These are phyloP conservation scores for Durio zibethinus DNA, from an alignment of 345 rosid genomes.

Conservation along the genomic window DNA sequence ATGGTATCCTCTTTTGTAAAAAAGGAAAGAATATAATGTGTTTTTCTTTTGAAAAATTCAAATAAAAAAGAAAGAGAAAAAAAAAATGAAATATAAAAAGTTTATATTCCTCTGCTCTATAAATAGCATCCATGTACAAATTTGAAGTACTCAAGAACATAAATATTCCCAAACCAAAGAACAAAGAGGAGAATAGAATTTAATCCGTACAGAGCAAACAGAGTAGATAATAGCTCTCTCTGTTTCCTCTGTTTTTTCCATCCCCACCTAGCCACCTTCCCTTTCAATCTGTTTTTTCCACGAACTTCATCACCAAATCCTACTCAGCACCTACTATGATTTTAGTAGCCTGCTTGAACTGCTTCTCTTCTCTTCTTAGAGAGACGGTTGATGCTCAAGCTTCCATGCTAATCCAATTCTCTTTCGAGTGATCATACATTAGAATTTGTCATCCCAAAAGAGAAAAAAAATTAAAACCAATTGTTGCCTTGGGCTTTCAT, in stretches of 20 bases:
- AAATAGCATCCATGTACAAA: slow-evolving; percentile 28
- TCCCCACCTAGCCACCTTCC: not conserved
- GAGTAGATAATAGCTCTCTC: slow-evolving; percentile 12
- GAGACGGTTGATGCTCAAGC: slow-evolving; percentile 25
- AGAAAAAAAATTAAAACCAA: not conserved
- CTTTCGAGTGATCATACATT: slow-evolving; percentile 33
- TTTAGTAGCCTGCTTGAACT: slow-evolving; percentile 20
- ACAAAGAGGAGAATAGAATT: not conserved
- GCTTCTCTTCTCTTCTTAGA: slow-evolving; percentile 27
- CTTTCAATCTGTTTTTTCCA: slow-evolving; percentile 1
- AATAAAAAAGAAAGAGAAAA: not conserved
- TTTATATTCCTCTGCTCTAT: slow-evolving; percentile 29
- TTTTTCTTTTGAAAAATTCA: not conserved
- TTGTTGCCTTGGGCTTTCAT: not conserved
- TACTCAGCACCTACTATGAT: too few species aligned
- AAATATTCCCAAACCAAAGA: slow-evolving; percentile 4
- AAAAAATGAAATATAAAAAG: not conserved
- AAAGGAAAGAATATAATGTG: slow-evolving; percentile 17
- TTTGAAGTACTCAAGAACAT: slow-evolving; percentile 17
- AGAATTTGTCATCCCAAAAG: not conserved
- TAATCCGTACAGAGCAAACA: slow-evolving; percentile 15
- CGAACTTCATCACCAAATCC: too few species aligned
- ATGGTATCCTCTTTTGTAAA: too few species aligned
- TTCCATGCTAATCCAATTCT: slow-evolving; percentile 20
- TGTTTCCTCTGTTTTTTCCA: slow-evolving; percentile 25